phyloP scores from a whole-genome alignment of 441 rosid genomes.

The Mallotus repandus region DNA sequence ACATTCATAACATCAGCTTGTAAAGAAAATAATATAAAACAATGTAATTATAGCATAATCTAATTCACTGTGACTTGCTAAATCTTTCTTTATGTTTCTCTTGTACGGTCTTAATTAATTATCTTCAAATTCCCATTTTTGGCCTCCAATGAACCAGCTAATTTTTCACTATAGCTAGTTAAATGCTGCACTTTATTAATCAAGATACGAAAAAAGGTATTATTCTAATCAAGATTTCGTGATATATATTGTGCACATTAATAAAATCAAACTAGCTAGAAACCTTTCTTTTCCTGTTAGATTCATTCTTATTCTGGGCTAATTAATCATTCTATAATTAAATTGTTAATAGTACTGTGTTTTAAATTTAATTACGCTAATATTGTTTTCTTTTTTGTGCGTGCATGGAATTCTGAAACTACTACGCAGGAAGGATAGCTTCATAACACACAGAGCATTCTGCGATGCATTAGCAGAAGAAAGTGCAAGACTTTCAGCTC shows the following conservation, averaged over 20 bases:
- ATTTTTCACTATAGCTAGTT: not conserved
- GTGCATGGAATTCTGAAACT: not conserved
- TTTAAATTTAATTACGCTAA: no score
- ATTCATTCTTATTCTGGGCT: not conserved
- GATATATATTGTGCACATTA: no score
- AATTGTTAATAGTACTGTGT: no score
- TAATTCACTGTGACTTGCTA: not conserved
- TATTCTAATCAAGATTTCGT: no score
- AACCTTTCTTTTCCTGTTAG: no score
- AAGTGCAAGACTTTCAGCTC: constrained; percentile 71
- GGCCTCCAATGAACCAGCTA: not conserved
- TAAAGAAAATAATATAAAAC: not conserved
- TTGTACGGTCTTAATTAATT: no score
- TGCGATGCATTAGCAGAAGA: constrained; percentile 96
- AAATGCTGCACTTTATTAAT: not conserved
- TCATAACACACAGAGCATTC: constrained; percentile 91
- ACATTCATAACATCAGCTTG: not conserved
- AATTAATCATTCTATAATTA: not conserved
- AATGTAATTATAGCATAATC: not conserved
- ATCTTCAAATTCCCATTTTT: not conserved
- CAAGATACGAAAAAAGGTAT: no score
- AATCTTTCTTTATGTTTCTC: no score
- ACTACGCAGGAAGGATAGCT: constrained; percentile 81
- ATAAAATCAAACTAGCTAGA: no score
- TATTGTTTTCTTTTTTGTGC: not conserved